phyloP scores from a whole-genome alignment of 169 alveolate species.

The Plasmodium gallinaceum region DNA sequence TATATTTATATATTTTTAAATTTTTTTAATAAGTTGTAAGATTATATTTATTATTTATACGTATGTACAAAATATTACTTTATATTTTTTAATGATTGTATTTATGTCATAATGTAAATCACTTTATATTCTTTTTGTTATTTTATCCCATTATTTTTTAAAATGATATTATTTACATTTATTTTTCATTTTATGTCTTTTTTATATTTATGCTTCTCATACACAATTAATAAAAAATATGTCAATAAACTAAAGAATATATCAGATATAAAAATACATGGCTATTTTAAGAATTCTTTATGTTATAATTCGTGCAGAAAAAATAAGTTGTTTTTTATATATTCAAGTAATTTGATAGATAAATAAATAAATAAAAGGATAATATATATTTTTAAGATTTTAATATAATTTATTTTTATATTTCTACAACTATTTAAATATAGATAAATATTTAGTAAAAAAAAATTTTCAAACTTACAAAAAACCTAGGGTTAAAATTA shows the following conservation, averaged over 20 bases:
- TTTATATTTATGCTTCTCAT: constrained; percentile 21
- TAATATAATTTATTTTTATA: no score
- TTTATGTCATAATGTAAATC: no score
- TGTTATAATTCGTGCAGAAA: background rate
- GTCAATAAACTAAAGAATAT: background rate
- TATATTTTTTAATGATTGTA: no score
- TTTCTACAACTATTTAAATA: background rate
- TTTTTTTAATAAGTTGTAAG: no score
- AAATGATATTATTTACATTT: constrained; percentile 23
- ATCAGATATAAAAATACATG: background rate
- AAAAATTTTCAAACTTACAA: constrained; percentile 13
- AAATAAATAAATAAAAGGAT: background rate
- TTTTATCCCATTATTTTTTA: background rate
- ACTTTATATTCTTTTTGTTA: no score
- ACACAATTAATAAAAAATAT: constrained; percentile 5
- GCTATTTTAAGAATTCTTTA: constrained; percentile 11
- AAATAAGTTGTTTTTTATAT: constrained; percentile 30
- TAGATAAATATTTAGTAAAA: constrained; percentile 25
- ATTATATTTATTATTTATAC: no score
- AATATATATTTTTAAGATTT: background rate
- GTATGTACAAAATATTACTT: no score
- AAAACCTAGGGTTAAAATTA: constrained; percentile 21
- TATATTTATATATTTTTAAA: no score
- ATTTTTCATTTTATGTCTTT: constrained; percentile 20
- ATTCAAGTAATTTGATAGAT: constrained; percentile 33